phyloP scores from a whole-genome alignment of 768 basidiomycete species.

The Boletus vinaceobasis region DNA sequence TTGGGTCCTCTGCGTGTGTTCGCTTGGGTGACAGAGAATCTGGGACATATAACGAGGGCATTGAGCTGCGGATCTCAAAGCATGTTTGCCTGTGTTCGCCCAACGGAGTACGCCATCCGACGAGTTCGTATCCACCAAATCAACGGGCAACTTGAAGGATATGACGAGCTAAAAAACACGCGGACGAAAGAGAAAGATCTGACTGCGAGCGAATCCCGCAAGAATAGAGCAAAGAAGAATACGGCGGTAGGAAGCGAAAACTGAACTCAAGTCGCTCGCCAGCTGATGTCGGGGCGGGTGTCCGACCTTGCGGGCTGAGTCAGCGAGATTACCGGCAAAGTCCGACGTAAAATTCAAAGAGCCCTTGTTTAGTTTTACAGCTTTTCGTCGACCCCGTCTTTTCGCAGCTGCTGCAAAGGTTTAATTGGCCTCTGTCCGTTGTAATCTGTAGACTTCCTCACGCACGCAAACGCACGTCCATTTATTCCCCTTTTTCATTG shows the following conservation, averaged over 20 bases:
- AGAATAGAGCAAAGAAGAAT: background rate
- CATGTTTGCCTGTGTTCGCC: background rate
- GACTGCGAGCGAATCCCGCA: background rate
- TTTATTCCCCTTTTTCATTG: conserved; percentile 33
- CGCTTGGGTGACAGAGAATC: background rate
- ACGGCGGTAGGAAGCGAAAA: background rate
- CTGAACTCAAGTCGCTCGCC: too few relatives aligned
- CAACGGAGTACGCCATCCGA: background rate
- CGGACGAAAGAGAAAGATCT: background rate
- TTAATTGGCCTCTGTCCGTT: conserved; percentile 30
- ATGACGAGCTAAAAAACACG: background rate
- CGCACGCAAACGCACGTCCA: conserved; percentile 32
- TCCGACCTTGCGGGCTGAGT: conserved; percentile 18
- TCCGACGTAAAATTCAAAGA: conserved; percentile 30
- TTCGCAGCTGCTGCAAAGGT: conserved; percentile 24
- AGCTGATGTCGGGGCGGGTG: too few relatives aligned
- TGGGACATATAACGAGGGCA: background rate
- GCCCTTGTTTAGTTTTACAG: conserved; percentile 15
- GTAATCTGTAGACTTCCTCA: conserved; percentile 38
- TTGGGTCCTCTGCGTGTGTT: too few relatives aligned
- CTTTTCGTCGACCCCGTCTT: conserved; percentile 22
- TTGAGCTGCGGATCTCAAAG: background rate
- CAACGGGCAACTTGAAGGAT: background rate
- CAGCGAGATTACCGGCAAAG: conserved; percentile 27
- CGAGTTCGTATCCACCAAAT: background rate